Evolutionary conservation across 176 grass and related monocot genomes (phyloP).

Genomic region (Echinochloa phyllopogon): DNA sequence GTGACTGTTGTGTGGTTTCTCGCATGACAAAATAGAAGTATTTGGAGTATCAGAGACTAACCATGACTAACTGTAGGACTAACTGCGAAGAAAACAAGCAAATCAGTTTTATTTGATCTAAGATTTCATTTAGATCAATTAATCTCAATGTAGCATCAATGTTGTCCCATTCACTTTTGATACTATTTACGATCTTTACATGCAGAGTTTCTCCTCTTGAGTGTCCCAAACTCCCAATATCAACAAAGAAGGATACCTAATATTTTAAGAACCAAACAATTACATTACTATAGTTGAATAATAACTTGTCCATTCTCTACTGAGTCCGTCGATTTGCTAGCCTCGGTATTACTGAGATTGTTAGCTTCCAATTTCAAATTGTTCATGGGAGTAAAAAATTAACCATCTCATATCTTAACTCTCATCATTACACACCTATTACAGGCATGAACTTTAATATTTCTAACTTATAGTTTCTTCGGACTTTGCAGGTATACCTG

Average conservation of each 20-base stretch:
- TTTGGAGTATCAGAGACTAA: conserved; percentile 33
- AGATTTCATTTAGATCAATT: conserved; percentile 7
- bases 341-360: conserved; percentile 12
- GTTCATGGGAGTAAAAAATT: conserved; percentile 18
- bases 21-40: conserved; percentile 40
- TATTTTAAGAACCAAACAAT: conserved; percentile 2
- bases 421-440: conserved; percentile 1
- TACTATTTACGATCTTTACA: neutral
- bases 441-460: neutral
- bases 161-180: neutral
- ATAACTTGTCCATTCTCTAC: conserved; percentile 12
- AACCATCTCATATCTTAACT: neutral
- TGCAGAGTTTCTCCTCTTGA: conserved; percentile 26
- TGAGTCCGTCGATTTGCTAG: conserved; percentile 16
- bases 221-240: neutral
- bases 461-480: conserved; percentile 28
- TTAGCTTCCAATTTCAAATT: conserved; percentile 25
- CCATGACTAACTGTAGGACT: conserved; percentile 40
- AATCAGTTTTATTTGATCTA: neutral
- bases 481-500: conserved; percentile 87
- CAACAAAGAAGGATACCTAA: neutral
- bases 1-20: conserved; percentile 56
- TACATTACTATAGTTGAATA: conserved; percentile 14
- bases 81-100: conserved; percentile 19
- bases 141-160: neutral